These are phyloP conservation scores for Luffa acutangula DNA, from an alignment of 306 rosid genomes.

Conservation along the genomic window DNA sequence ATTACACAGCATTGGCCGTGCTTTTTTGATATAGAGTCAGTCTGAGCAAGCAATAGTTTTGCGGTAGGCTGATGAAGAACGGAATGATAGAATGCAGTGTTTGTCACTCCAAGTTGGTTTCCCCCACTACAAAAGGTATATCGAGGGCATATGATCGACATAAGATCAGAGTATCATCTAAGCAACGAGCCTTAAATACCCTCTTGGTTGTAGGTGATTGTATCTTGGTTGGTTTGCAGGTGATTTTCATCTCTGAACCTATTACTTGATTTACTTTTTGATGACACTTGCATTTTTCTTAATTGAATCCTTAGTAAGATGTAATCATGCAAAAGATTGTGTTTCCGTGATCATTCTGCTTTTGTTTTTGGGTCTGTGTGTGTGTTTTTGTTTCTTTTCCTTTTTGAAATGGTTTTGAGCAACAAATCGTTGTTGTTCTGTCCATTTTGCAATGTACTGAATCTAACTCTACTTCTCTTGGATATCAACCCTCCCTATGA, in stretches of 20 bases:
- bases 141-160: slow-evolving; percentile 90
- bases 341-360: background rate
- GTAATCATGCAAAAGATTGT: background rate
- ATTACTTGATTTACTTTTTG: background rate
- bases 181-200: slow-evolving; percentile 69
- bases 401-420: background rate
- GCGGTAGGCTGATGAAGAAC: slow-evolving; percentile 43
- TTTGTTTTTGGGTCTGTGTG: background rate
- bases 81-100: slow-evolving; percentile 97
- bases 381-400: background rate
- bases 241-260: slow-evolving; percentile 18
- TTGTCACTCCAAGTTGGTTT: slow-evolving; percentile 82
- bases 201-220: slow-evolving; percentile 96
- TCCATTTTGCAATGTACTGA: background rate
- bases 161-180: slow-evolving; percentile 63
- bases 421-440: background rate
- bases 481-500: background rate
- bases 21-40: slow-evolving; percentile 25
- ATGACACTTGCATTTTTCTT: background rate
- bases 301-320: background rate
- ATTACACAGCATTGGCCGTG: slow-evolving; percentile 5
- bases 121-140: slow-evolving; percentile 51
- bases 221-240: slow-evolving; percentile 92
- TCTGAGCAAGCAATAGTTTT: slow-evolving; percentile 22
- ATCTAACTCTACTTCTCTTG: background rate